phyloP scores from a whole-genome alignment of 768 basidiomycete species.

The Suillus tomentosus region DNA sequence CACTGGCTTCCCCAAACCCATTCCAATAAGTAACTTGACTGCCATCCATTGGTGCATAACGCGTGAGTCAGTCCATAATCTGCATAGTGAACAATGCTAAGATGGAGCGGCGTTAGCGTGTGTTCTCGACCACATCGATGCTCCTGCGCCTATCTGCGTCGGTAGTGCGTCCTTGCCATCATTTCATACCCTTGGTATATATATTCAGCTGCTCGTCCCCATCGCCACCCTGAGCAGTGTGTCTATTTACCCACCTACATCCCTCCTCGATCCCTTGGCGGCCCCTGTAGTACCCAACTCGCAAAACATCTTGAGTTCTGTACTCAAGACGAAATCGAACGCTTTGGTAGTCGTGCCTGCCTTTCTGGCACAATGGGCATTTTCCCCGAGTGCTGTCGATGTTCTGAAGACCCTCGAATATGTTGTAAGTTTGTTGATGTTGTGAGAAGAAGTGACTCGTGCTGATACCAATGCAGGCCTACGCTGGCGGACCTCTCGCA shows the following conservation, averaged over 20 bases:
- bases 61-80: conserved; percentile 29
- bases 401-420: conserved; percentile 26
- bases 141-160: conserved; percentile 21
- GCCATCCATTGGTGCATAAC: conserved; percentile 37
- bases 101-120: conserved; percentile 9
- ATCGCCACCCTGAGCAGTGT: conserved; percentile 19
- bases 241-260: conserved; percentile 31
- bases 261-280: conserved; percentile 19
- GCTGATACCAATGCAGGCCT: conserved; percentile 27
- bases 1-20: conserved; percentile 50
- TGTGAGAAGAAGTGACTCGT: neutral
- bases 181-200: conserved; percentile 28
- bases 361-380: conserved; percentile 40
- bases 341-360: conserved; percentile 39
- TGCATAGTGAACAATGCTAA: neutral
- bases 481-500: conserved; percentile 42
- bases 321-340: conserved; percentile 30
- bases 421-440: conserved; percentile 29
- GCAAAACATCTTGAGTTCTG: conserved; percentile 40
- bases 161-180: conserved; percentile 30
- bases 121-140: neutral
- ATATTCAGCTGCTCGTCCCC: conserved; percentile 20
- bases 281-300: conserved; percentile 41
- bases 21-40: conserved; percentile 37
- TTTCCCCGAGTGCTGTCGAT: conserved; percentile 25